Evolutionary conservation across 2,329 filamentous ascomycete species (phyloP).

Genomic region (Tolypocladium pustulatum): DNA sequence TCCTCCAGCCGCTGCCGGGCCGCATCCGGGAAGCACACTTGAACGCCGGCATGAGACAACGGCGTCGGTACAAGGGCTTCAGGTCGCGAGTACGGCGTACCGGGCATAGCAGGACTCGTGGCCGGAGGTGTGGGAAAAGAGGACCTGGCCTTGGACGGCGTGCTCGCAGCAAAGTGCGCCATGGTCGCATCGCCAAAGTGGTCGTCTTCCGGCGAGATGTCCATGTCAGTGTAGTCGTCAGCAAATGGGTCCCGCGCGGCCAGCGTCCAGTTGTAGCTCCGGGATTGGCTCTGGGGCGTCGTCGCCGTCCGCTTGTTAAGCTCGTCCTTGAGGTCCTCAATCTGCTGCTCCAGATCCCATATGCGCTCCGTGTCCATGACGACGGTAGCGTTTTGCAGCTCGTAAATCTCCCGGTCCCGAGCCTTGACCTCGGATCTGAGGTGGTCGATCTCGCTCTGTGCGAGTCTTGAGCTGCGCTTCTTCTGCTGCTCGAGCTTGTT

Average conservation of each 20-base stretch:
- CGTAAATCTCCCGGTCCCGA: slow-evolving; percentile 42
- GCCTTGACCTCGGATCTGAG: slow-evolving; percentile 37
- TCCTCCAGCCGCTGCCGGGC: slow-evolving; percentile 31
- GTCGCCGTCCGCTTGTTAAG: slow-evolving; percentile 14
- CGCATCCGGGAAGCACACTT: slow-evolving; percentile 29
- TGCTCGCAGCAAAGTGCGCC: slow-evolving; percentile 40
- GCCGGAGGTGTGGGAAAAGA: slow-evolving; percentile 46
- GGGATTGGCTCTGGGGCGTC: slow-evolving; percentile 2
- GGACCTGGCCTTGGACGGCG: slow-evolving; percentile 31
- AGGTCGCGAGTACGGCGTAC: slow-evolving; percentile 24
- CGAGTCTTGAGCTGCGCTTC: slow-evolving; percentile 24
- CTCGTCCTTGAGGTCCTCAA: slow-evolving; percentile 23
- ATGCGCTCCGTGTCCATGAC: slow-evolving; percentile 35
- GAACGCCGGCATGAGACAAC: slow-evolving; percentile 24
- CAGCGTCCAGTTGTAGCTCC: slow-evolving; percentile 38
- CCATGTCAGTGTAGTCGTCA: slow-evolving; percentile 28
- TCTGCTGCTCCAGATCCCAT: slow-evolving; percentile 29
- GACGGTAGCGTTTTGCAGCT: slow-evolving; percentile 39
- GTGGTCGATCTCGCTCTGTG: slow-evolving; percentile 35
- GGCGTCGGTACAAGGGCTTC: background rate
- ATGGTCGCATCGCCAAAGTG: slow-evolving; percentile 40
- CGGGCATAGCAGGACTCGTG: slow-evolving; percentile 33
- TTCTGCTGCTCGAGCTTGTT: slow-evolving; percentile 39
- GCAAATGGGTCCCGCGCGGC: slow-evolving; percentile 36
- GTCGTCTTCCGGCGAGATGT: slow-evolving; percentile 12